phyloP scores from a whole-genome alignment of 2,329 filamentous ascomycete genomes.

The Pestalotiopsis sp. region DNA sequence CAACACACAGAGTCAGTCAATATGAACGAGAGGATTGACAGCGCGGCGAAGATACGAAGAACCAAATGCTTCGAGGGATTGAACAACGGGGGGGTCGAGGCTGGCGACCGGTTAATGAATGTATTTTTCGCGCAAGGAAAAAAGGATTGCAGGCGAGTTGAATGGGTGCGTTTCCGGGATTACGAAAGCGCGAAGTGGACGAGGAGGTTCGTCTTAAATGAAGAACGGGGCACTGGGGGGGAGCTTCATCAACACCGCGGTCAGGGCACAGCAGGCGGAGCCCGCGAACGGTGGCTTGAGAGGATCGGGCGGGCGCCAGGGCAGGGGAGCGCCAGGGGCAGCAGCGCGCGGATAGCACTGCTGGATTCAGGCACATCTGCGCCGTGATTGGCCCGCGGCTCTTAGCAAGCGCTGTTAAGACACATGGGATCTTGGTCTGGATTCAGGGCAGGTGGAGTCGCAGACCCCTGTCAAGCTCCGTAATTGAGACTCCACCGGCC shows the following conservation, averaged over 20 bases:
- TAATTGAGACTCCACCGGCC: neutral
- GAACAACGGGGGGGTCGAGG: neutral
- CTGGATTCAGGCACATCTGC: neutral
- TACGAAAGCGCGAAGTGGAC: constrained; percentile 4
- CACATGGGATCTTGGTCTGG: constrained; percentile 1
- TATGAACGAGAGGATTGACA: constrained; percentile 1
- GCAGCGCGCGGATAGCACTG: constrained; percentile 3
- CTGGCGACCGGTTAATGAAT: constrained; percentile 7
- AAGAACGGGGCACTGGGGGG: neutral
- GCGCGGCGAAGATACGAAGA: neutral
- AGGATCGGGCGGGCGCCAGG: constrained; percentile 5
- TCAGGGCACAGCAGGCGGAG: neutral
- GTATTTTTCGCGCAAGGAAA: neutral
- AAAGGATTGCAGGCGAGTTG: neutral
- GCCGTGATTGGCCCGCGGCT: neutral
- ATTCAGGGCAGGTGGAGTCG: neutral
- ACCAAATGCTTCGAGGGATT: neutral
- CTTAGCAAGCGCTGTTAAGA: neutral
- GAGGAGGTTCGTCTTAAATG: constrained; percentile 4
- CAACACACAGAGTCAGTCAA: constrained; percentile 1
- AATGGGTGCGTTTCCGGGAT: neutral
- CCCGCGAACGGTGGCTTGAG: neutral
- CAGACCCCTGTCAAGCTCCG: neutral
- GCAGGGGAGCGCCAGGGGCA: neutral
- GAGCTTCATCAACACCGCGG: neutral